phyloP scores from a whole-genome alignment of 176 grass and related monocot genomes.

The Aegilops longissima region DNA sequence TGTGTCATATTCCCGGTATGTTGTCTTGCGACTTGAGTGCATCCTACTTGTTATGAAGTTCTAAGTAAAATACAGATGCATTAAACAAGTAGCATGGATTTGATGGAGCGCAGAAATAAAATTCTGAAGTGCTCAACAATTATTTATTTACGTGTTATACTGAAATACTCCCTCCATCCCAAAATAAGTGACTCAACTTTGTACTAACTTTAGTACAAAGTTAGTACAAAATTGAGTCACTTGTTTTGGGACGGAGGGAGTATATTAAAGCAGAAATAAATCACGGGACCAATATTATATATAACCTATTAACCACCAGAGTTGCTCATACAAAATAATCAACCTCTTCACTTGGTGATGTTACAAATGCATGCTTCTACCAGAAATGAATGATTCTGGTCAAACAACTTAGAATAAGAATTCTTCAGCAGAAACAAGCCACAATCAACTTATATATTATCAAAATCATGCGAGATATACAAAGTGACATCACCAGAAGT shows the following conservation, averaged over 20 bases:
- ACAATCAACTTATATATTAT: not conserved
- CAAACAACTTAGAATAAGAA: not conserved
- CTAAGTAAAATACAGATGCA: conserved; percentile 5
- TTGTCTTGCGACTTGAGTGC: not conserved
- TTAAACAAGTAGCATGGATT: not conserved
- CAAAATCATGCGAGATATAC: conserved; percentile 5
- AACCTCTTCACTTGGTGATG: not conserved
- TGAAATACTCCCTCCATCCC: not conserved
- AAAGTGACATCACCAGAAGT: not conserved
- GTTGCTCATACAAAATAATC: not conserved
- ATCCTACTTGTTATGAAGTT: conserved; percentile 2
- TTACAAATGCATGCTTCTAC: not conserved
- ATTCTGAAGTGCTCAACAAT: not conserved
- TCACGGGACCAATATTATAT: not conserved
- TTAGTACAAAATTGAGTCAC: no score
- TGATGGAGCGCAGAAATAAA: not conserved
- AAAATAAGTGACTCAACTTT: no score
- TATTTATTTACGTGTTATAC: not conserved
- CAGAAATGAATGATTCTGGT: conserved; percentile 15
- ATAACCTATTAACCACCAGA: not conserved
- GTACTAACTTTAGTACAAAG: no score
- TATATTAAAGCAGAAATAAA: not conserved
- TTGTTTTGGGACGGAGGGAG: no score
- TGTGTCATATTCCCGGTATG: not conserved
- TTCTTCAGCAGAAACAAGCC: not conserved